Evolutionary conservation across 2,329 filamentous ascomycete species (phyloP).

Genomic region (Neocucurbitaria cava): DNA sequence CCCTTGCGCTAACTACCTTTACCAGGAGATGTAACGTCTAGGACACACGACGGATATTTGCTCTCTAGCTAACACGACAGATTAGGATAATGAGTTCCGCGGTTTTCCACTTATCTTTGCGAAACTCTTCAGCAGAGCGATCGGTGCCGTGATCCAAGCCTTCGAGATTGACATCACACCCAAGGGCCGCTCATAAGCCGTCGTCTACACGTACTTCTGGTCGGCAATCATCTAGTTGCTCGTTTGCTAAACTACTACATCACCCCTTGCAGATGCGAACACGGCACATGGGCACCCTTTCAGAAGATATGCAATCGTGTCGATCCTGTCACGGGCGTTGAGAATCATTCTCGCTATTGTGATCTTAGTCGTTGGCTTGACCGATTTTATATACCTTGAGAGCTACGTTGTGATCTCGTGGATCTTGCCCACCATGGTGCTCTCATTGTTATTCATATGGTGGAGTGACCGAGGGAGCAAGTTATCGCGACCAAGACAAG

Average conservation of each 20-base stretch:
- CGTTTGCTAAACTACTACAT: constrained; percentile 12
- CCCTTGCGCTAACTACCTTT: constrained; percentile 7
- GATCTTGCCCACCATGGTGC: constrained; percentile 14
- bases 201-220: constrained; percentile 24
- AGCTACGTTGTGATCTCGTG: constrained; percentile 8
- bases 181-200: constrained; percentile 5
- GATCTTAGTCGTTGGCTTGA: constrained; percentile 4
- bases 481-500: not conserved
- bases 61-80: constrained; percentile 4
- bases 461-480: constrained; percentile 11
- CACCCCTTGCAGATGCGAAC: constrained; percentile 10
- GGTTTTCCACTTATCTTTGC: constrained; percentile 6
- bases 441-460: constrained; percentile 13
- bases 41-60: constrained; percentile 20
- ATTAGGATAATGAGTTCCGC: not conserved
- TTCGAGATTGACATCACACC: constrained; percentile 8
- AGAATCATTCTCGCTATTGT: constrained; percentile 8
- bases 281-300: not conserved
- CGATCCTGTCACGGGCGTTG: constrained; percentile 1
- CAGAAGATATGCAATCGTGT: not conserved
- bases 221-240: constrained; percentile 13
- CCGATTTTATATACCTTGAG: not conserved
- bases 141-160: constrained; percentile 10
- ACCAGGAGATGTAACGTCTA: constrained; percentile 7
- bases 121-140: not conserved